Percentiles rank a stretch among this genome's conserved stretches.
Conservation (phyloP, 176 grass and related monocot species). For the Eragrostis nindensis region DNA sequence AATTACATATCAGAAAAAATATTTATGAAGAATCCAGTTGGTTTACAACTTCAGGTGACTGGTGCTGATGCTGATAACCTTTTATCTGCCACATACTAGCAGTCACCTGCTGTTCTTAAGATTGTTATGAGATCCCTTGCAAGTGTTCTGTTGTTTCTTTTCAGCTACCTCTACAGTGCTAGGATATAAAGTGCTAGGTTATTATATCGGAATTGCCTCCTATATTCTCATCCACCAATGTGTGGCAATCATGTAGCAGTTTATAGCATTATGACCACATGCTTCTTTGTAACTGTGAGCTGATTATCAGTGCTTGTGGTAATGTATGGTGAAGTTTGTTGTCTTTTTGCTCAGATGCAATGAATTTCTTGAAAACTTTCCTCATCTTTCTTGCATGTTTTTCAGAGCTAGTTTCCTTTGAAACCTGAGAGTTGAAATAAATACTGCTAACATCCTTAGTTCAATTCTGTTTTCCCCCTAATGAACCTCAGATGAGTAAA, state of each 20-base stretch:
- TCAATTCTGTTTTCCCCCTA: neutral
- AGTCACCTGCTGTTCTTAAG: slow-evolving; percentile 9
- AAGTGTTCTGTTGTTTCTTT: neutral
- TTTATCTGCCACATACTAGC: slow-evolving; percentile 12
- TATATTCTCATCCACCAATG: neutral
- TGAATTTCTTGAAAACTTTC: neutral
- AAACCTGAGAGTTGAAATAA: neutral
- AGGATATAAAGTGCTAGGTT: slow-evolving; percentile 24
- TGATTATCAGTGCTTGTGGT: slow-evolving; percentile 6
- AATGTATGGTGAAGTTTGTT: slow-evolving; percentile 19
- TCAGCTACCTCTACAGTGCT: neutral
- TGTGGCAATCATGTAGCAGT: slow-evolving; percentile 12
- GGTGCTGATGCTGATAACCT: slow-evolving; percentile 12
- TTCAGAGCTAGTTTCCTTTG: neutral
- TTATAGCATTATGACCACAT: neutral
- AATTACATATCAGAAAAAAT: neutral
- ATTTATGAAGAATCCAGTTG: slow-evolving; percentile 18
- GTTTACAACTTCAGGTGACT: slow-evolving; percentile 4
- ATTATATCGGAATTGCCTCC: neutral
- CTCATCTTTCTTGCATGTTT: slow-evolving; percentile 6
- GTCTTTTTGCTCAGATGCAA: neutral
- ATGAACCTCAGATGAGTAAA: neutral
- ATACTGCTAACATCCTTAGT: neutral
- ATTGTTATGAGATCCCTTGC: neutral
- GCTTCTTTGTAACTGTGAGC: neutral